Evolutionary conservation across 1,139 yeast genomes (phyloP).

Genomic region (Candida gigantensis): DNA sequence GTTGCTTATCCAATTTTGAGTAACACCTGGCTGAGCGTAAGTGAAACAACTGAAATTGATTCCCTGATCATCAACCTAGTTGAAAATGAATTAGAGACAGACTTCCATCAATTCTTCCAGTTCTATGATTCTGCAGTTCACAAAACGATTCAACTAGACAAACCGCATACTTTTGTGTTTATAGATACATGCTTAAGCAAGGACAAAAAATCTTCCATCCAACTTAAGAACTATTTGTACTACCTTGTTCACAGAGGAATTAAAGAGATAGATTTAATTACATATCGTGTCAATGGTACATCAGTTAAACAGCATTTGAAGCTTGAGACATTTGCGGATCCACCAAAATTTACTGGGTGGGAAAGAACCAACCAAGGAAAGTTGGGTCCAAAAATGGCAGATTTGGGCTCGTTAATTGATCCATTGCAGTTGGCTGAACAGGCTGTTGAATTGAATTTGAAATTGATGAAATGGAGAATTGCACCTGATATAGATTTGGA

Average conservation of each 20-base stretch:
- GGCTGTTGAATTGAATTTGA: slow-evolving; percentile 86
- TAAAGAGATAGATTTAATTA: slow-evolving; percentile 39
- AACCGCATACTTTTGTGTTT: slow-evolving; percentile 45
- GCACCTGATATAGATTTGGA: slow-evolving; percentile 81
- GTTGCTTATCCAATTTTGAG: slow-evolving; percentile 71
- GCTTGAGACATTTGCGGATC: slow-evolving; percentile 10
- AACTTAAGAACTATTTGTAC: slow-evolving; percentile 64
- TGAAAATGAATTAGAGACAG: slow-evolving; percentile 5
- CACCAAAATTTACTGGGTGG: slow-evolving; percentile 74
- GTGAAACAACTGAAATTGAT: slow-evolving; percentile 6
- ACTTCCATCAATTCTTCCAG: slow-evolving; percentile 18
- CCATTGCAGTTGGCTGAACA: slow-evolving; percentile 84
- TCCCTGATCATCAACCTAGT: slow-evolving; percentile 6
- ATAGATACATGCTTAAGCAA: slow-evolving; percentile 58
- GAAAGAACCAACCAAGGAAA: slow-evolving; percentile 76
- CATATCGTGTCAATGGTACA: slow-evolving; percentile 25
- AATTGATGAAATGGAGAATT: slow-evolving; percentile 95
- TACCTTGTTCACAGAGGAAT: slow-evolving; percentile 48
- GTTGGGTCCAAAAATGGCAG: slow-evolving; percentile 79
- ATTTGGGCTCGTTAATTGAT: slow-evolving; percentile 75
- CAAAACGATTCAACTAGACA: slow-evolving; percentile 1
- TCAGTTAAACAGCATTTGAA: slow-evolving; percentile 26
- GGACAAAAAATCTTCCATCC: slow-evolving; percentile 54
- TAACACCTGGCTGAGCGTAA: slow-evolving; percentile 39
- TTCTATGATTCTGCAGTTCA: slow-evolving; percentile 11